Evolutionary conservation across 345 rosid genomes (phyloP).

Genomic region (Psidium friedrichsthalianum): DNA sequence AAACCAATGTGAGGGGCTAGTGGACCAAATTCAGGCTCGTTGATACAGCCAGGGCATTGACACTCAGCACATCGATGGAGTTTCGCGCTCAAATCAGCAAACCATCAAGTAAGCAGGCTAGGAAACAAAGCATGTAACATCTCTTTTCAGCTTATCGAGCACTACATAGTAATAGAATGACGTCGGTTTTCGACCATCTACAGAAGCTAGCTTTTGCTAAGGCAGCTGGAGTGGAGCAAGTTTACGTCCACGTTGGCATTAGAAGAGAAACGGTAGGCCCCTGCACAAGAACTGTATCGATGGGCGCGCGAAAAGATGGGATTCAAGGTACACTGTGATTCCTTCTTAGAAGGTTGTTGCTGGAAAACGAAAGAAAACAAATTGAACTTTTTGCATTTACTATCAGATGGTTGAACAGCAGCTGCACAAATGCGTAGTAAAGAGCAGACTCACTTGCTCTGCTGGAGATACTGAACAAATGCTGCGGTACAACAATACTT

Average conservation of each 20-base stretch:
- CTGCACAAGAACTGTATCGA: conserved; percentile 61
- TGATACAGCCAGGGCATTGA: too few relatives aligned
- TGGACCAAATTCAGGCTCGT: too few relatives aligned
- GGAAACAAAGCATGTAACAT: too few relatives aligned
- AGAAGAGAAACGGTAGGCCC: conserved; percentile 44
- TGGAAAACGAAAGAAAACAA: background rate
- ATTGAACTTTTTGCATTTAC: background rate
- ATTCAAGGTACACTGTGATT: conserved; percentile 45
- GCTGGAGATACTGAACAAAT: conserved; percentile 11
- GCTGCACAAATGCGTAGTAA: conserved; percentile 22
- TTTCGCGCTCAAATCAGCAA: conserved; percentile 48
- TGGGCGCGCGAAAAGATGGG: conserved; percentile 57
- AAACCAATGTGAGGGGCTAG: too few relatives aligned
- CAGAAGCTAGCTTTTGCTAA: background rate
- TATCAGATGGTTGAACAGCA: conserved; percentile 57
- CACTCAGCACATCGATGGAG: too few relatives aligned
- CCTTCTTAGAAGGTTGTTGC: background rate
- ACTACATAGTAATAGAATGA: background rate
- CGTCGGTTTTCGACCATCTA: background rate
- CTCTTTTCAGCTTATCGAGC: background rate
- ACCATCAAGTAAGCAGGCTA: too few relatives aligned
- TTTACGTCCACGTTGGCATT: conserved; percentile 72
- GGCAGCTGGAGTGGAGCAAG: conserved; percentile 42
- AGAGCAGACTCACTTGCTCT: conserved; percentile 59
- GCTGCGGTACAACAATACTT: background rate